phyloP scores from a whole-genome alignment of 2,329 filamentous ascomycete genomes.

The Pyrenochaeta sp. region DNA sequence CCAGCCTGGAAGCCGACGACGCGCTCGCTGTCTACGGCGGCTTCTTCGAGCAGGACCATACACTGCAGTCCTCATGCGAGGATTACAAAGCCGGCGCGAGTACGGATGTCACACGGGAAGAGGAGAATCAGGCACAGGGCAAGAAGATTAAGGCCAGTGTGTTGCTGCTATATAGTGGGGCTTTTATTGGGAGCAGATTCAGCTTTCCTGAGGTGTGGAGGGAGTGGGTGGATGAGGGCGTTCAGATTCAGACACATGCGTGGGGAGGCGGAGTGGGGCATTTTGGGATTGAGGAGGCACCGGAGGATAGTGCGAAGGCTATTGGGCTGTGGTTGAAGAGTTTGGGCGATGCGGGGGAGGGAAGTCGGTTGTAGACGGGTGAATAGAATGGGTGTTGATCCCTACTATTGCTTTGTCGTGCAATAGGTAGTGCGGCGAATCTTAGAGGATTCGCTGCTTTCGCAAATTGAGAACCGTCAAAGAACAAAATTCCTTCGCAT shows the following conservation, averaged over 20 bases:
- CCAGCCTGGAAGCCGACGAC: conserved; percentile 25
- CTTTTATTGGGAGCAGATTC: conserved; percentile 59
- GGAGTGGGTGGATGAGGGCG: conserved; percentile 51
- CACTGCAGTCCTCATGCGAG: conserved; percentile 61
- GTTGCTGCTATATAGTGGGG: conserved; percentile 60
- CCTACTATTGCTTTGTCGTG: no score
- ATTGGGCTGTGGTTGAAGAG: conserved; percentile 42
- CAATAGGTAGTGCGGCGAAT: no score
- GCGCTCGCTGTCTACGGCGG: conserved; percentile 53
- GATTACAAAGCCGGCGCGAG: conserved; percentile 64
- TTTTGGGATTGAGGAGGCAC: conserved; percentile 63
- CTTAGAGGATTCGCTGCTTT: no score
- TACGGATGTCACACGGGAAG: conserved; percentile 61
- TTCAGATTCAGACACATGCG: conserved; percentile 60
- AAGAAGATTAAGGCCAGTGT: conserved; percentile 57
- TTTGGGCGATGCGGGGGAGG: conserved; percentile 4
- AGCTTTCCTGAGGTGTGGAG: conserved; percentile 61
- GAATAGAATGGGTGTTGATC: no score
- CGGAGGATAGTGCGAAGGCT: conserved; percentile 54
- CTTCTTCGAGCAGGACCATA: conserved; percentile 51
- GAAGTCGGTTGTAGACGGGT: background rate
- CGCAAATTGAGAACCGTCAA: no score
- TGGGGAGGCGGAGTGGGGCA: conserved; percentile 60
- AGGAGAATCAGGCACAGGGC: conserved; percentile 54
- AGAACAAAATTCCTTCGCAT: no score